Conservation (phyloP, 148 eudicot genomes). For the Heliamphora exappendiculata region DNA sequence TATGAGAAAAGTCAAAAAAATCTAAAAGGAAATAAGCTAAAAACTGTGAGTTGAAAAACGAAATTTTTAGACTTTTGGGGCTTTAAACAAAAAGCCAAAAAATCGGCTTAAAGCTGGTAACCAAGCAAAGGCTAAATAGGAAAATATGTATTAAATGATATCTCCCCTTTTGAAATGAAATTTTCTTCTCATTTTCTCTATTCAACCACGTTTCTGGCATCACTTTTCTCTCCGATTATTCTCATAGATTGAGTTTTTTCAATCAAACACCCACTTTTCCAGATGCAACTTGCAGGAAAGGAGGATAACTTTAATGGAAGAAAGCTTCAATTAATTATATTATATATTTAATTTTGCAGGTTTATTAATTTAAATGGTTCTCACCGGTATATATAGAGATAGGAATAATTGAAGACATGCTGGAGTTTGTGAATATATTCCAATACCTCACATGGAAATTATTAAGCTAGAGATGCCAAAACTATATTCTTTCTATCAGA, state of each 20-base stretch:
- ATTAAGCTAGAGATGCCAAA: constrained; percentile 10
- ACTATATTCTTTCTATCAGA: background rate
- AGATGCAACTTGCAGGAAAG: background rate
- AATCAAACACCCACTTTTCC: background rate
- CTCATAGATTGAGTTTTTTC: background rate
- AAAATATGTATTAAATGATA: no score
- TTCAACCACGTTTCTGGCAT: constrained; percentile 1
- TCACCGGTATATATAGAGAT: background rate
- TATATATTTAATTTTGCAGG: background rate
- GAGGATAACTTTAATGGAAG: background rate
- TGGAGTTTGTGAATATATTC: constrained; percentile 9
- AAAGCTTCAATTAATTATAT: background rate
- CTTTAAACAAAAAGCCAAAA: no score
- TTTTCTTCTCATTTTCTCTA: no score
- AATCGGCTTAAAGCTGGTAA: no score
- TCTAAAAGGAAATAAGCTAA: no score
- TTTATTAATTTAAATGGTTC: background rate
- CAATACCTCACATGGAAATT: background rate
- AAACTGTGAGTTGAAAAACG: no score
- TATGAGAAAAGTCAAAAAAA: no score
- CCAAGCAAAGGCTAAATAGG: no score
- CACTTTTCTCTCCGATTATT: background rate
- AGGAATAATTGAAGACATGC: background rate
- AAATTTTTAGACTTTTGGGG: no score
- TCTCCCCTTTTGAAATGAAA: no score